Conservation (phyloP, 176 grass and related monocot genomes). For the Juncus inflexus region DNA sequence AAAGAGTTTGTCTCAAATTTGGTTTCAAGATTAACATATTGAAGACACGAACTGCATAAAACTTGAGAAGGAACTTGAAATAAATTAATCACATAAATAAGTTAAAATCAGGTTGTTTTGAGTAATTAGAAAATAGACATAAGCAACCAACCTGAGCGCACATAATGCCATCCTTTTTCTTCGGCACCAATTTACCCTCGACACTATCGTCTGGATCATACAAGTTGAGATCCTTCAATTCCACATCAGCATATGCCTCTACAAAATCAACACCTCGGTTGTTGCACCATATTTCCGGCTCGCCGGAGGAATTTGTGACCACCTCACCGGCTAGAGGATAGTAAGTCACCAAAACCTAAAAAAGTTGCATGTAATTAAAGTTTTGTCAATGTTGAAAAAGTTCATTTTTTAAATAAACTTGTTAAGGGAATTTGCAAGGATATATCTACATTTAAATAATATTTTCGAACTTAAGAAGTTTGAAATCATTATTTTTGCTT, state of each 20-base stretch:
- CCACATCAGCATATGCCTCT: conserved; percentile 36
- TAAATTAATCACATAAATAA: no score
- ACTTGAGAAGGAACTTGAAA: neutral
- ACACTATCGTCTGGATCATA: conserved; percentile 45
- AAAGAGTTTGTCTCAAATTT: no score
- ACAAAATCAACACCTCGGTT: conserved; percentile 56
- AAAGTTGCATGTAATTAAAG: neutral
- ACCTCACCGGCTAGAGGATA: conserved; percentile 55
- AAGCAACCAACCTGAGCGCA: conserved; percentile 44
- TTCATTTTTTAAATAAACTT: no score
- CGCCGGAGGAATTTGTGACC: conserved; percentile 33
- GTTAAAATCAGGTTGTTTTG: neutral
- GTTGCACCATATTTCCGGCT: conserved; percentile 52
- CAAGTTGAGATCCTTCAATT: conserved; percentile 40
- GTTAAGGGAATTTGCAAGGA: no score
- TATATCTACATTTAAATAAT: no score
- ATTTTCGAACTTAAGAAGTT: no score
- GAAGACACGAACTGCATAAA: neutral
- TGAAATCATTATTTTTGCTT: no score
- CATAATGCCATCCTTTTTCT: conserved; percentile 57
- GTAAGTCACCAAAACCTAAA: conserved; percentile 41
- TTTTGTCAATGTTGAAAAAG: no score
- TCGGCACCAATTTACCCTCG: conserved; percentile 49
- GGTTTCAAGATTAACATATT: no score
- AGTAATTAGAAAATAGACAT: neutral